phyloP scores from a whole-genome alignment of 805 yeast genomes.

The Schwanniomyces polymorphus region DNA sequence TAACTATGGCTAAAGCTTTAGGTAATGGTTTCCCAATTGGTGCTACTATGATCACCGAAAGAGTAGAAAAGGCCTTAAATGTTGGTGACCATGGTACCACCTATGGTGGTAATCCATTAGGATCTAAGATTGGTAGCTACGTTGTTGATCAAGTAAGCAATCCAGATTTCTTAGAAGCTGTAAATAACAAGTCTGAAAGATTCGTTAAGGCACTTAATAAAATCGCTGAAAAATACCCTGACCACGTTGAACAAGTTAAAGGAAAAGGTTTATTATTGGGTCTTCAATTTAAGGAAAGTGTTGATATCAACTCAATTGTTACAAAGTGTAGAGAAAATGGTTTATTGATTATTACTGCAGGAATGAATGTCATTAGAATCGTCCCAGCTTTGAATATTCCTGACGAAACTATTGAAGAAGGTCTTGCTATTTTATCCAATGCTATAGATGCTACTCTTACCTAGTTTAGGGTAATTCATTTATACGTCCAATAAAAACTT shows the following conservation, averaged over 20 bases:
- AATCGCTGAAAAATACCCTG: constrained; percentile 57
- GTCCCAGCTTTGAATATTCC: constrained; percentile 91
- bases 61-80: constrained; percentile 66
- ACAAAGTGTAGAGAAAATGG: constrained; percentile 75
- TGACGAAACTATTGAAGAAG: constrained; percentile 65
- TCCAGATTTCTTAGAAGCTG: constrained; percentile 57
- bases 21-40: constrained; percentile 98
- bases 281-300: constrained; percentile 56
- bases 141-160: constrained; percentile 71
- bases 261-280: constrained; percentile 92
- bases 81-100: constrained; percentile 99
- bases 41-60: constrained; percentile 84
- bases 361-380: constrained; percentile 84
- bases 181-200: constrained; percentile 57
- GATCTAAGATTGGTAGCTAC: constrained; percentile 74
- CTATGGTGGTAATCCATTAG: constrained; percentile 96
- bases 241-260: constrained; percentile 65
- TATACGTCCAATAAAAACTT: neutral
- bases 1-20: constrained; percentile 92
- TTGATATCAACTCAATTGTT: constrained; percentile 65
- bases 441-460: constrained; percentile 36
- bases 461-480: neutral
- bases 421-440: constrained; percentile 65
- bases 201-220: constrained; percentile 51
- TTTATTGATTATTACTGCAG: constrained; percentile 84